Percentiles rank a stretch among this genome's conserved stretches.
phyloP scores from a whole-genome alignment of 208 protist genomes.

The Leishmania braziliensis region DNA sequence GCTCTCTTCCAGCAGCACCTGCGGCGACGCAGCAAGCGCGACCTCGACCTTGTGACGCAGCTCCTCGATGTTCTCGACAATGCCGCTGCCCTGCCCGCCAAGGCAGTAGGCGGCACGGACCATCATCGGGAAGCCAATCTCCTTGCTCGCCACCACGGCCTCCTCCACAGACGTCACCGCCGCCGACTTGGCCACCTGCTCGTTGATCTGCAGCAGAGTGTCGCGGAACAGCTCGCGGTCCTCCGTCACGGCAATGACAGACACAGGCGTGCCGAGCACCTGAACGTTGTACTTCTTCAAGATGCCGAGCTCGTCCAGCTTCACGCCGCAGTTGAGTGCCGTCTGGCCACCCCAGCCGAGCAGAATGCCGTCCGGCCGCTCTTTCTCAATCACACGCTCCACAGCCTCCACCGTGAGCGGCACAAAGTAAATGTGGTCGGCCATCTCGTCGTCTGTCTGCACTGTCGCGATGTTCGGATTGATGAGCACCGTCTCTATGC shows the following conservation, averaged over 20 bases:
- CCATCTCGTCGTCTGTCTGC: slow-evolving; percentile 97
- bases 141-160: slow-evolving; percentile 58
- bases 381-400: slow-evolving; percentile 94
- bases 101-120: slow-evolving; percentile 98
- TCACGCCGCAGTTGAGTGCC: slow-evolving; percentile 98
- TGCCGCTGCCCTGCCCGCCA: slow-evolving; percentile 98
- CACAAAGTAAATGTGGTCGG: slow-evolving; percentile 97
- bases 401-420: slow-evolving; percentile 95
- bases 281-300: slow-evolving; percentile 94
- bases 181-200: slow-evolving; percentile 87
- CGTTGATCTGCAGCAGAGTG: slow-evolving; percentile 96
- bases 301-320: slow-evolving; percentile 92
- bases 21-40: slow-evolving; percentile 88
- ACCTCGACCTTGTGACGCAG: slow-evolving; percentile 81
- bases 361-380: slow-evolving; percentile 95
- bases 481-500: slow-evolving; percentile 97
- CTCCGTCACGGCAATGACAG: slow-evolving; percentile 96
- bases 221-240: slow-evolving; percentile 98
- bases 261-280: slow-evolving; percentile 96
- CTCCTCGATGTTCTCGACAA: slow-evolving; percentile 90
- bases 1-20: slow-evolving; percentile 97
- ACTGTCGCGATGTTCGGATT: slow-evolving; percentile 99
- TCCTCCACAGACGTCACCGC: slow-evolving; percentile 83
- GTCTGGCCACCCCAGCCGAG: slow-evolving; percentile 98
- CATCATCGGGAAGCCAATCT: slow-evolving; percentile 98